Evolutionary conservation across 345 rosid genomes (phyloP), one percentile per base, ranked within the genome.

Genomic region (Rhizophora mangle): DNA sequence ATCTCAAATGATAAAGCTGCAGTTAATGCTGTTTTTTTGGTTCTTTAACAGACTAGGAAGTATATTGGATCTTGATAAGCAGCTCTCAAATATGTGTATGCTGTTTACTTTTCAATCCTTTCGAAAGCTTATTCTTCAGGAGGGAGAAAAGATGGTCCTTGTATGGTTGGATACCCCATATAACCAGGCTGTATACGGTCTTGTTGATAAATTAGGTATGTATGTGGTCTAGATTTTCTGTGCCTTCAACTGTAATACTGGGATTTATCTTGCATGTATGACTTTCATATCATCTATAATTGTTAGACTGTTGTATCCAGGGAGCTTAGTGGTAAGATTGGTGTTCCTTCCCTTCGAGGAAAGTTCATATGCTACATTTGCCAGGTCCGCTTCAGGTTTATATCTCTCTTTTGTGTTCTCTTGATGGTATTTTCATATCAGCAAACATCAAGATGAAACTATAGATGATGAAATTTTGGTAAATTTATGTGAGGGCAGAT

Each of bases 361-460:
- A 83, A 96, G 98, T 82, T 84, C 99, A 60, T 89, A 85, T 79
- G 80, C 90, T 72, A 89, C 89, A 72, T 96, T 90, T 87, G 97
- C 99, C 87, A 90, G 96, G 96, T 90, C 87, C 66, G 93, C 96
- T 67, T 84, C 99, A 92, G 98, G 99, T 92, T 87, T 77, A 84
- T 75, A 77, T 85, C 93, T 87, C 55, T 82, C 80, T 83, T 81
- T 52, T 29, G 15, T 73, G 71, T 74, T 58, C 52, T 56, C 26
- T 64, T 70, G 39, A 47, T 24, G 56, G 20, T 62, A 55, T 49
- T 73, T 56, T 16, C 5, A 54, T 53, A 46, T 65, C 22, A 65
- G 53, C 51, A 61, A 53, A 22, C 29, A 37, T 37, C 55, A 56
- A 27, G 31, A 56, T 56, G 18, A 9, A 43, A 24, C 16, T 56